Base-by-base conservation (phyloP, 1,284 basidiomycete genomes). In the Coriolopsis trogii region DNA sequence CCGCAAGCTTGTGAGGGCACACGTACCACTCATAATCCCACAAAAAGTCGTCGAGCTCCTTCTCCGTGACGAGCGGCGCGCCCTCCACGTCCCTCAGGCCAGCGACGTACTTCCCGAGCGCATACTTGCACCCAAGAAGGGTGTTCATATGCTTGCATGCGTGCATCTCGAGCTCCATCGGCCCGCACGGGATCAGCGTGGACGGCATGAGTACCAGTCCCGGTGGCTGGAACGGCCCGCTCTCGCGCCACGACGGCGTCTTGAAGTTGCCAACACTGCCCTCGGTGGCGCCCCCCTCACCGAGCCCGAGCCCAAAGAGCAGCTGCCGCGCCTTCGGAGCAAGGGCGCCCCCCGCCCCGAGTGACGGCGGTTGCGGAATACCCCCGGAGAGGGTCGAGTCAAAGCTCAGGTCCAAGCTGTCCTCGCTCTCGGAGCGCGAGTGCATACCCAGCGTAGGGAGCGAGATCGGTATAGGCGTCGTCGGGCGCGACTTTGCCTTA, bases 21-120 rank as follows among this genome's bases (percentile, higher is more conserved):
- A 51, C 81, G 52, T 67, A 87, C 87, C 78, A 76, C 56, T 88
- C 85, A 60, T 89, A 90, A 33, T 82, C 77, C 82, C 84, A 88
- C 10, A 89, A 60, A 10, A 73, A 65, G 26, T 84, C 76, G 13
- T 78, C 72, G 37, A 87, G 73, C 53, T 77, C 73, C 13, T 72
- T 66, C 4, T 78, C 74, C 16, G 66, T 66, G 4, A 79, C 60
- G 16, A 75, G 45, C 44, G 66, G 63, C 41, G 65, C 62, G 8
- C 79, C 78, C 10, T 71, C 60, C 45, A 72, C 67, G 43, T 74
- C 77, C 15, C 64, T 62, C 36, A 76, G 71, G 2, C 72, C 71
- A 26, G 54, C 61, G 24, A 85, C 62, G 61, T 72, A 82, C 36
- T 80, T 78, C n/a, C 60, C 63, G 8, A 90, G 68, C 1, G 85